phyloP scores from a whole-genome alignment of 257 asterid species.

The Forsythia viridissima region DNA sequence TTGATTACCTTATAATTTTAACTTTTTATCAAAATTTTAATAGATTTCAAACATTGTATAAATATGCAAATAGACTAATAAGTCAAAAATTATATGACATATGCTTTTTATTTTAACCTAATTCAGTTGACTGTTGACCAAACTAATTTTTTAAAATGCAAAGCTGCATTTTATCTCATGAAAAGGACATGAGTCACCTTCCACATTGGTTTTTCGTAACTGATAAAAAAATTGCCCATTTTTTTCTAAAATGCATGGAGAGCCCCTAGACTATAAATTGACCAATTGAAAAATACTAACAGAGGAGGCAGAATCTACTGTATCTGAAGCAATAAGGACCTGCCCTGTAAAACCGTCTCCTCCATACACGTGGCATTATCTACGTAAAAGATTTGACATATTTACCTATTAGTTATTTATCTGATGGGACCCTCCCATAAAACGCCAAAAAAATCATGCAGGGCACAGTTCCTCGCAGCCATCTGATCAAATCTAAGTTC shows the following conservation, averaged over 20 bases:
- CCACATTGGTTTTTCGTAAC: neutral
- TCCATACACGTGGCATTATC: neutral
- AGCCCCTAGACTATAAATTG: neutral
- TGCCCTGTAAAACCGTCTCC: neutral
- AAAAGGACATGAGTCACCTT: neutral
- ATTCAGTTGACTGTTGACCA: neutral
- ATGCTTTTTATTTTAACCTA: no score
- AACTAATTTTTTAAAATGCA: no score
- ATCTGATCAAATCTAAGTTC: conserved; percentile 7
- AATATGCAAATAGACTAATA: no score
- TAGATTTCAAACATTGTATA: no score
- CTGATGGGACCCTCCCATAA: conserved; percentile 2
- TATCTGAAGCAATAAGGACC: neutral
- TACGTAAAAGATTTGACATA: neutral
- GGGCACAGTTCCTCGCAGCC: neutral
- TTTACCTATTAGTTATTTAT: neutral
- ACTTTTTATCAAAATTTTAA: no score
- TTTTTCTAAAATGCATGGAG: neutral
- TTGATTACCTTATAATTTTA: no score
- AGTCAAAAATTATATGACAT: no score
- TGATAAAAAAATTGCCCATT: neutral
- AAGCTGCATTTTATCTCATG: neutral
- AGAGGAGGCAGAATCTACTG: neutral
- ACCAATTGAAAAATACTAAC: neutral
- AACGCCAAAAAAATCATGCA: conserved; percentile 22